Conservation (phyloP, 2,329 filamentous ascomycete species). For the Akanthomyces dipterigenus region DNA sequence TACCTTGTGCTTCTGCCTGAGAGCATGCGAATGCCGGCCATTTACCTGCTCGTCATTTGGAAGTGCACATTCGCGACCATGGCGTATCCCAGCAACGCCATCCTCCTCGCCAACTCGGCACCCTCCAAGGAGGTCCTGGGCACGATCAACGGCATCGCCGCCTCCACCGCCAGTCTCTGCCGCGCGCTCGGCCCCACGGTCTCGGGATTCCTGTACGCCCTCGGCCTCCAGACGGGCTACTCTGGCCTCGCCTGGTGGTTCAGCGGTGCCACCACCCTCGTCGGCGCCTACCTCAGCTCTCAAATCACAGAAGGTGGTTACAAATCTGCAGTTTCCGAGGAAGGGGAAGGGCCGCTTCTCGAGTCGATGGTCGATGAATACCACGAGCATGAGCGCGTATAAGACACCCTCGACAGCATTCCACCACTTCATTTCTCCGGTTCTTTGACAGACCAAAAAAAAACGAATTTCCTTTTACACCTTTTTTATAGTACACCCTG, state of each 20-base stretch:
- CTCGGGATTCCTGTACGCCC: conserved; percentile 76
- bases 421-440: conserved; percentile 8
- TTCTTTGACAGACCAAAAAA: conserved; percentile 2
- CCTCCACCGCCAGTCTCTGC: conserved; percentile 82
- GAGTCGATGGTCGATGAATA: conserved; percentile 27
- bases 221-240: conserved; percentile 72
- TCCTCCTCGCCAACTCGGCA: conserved; percentile 82
- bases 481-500: neutral
- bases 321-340: conserved; percentile 33
- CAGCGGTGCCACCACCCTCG: conserved; percentile 66
- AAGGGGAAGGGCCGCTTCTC: conserved; percentile 32
- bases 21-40: conserved; percentile 61
- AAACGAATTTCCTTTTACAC: neutral
- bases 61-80: conserved; percentile 91
- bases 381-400: conserved; percentile 24
- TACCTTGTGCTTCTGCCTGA: conserved; percentile 82
- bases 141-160: conserved; percentile 86
- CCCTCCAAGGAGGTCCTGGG: conserved; percentile 79
- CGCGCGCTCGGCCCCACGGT: conserved; percentile 84
- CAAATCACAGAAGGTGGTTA: conserved; percentile 62
- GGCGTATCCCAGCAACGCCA: conserved; percentile 83
- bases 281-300: conserved; percentile 68
- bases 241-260: conserved; percentile 93
- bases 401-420: conserved; percentile 14
- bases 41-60: conserved; percentile 74